Evolutionary conservation across 2,329 filamentous ascomycete genomes (phyloP), one percentile per base, ranked within the genome.

Genomic region (Cordyceps sp.): DNA sequence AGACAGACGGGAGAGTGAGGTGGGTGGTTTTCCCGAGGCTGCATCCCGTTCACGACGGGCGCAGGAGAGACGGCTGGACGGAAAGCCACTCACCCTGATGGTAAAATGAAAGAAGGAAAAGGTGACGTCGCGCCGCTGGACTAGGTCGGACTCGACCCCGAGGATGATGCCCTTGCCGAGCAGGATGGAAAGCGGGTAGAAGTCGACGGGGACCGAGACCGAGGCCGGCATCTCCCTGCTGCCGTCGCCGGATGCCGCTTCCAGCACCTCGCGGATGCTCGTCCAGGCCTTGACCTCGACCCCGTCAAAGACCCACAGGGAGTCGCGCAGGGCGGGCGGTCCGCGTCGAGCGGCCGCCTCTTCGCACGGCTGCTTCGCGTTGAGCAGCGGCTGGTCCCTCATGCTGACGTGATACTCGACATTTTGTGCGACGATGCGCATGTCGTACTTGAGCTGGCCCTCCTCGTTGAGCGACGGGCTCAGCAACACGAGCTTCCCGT

Each of bases 371-470:
- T 44, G 40, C 20, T 37, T 57, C 37, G 37, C 42, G 36, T 44
- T 58, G 39, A 56, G 42, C 41, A 54, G 30, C 6, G 73, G 73
- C 45, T 92, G 81, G 47, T 98, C 90, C 40, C 86, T 76, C 73
- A 92, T 92, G 44, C 90, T 73, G 33, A 78, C 78, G 50, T 93
- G 94, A 46, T 90, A 96, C 52, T 98, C 90, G 26, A 96, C 85
- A 45, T 93, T 92, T 45, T 94, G 84, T 10, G 86, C 85, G 48
- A 98, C 79, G 36, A 96, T 79, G 9, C 86, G 79, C 90, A 98
- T 98, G 48, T 96, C 88, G 48, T 98, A 98, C 58, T 94, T 96
- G 32, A 94, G 65, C 43, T 85, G 79, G 5, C 82, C 81, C 27
- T 79, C 72, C 30, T 82, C 80, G 32, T 81, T 86, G 5, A 83